Conservation (phyloP, 1,139 yeast species). For the Saccharomyces hybrid region DNA sequence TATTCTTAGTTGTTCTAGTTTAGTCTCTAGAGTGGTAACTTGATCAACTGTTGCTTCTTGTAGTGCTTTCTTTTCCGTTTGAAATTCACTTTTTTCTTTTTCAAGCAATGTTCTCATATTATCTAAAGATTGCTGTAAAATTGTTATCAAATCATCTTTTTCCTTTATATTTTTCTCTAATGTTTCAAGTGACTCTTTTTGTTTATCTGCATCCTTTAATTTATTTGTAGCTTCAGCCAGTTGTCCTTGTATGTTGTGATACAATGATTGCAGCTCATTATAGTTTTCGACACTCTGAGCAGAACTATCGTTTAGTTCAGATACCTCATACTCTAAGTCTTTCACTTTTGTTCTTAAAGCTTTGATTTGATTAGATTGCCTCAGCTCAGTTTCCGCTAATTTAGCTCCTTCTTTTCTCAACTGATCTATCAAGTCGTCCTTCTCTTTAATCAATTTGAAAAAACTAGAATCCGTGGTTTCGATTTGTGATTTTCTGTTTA, state of each 20-base stretch:
- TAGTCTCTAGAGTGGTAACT: slow-evolving; percentile 33
- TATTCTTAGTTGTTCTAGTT: slow-evolving; percentile 38
- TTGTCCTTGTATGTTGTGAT: slow-evolving; percentile 29
- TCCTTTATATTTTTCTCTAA: slow-evolving; percentile 27
- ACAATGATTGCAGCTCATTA: slow-evolving; percentile 24
- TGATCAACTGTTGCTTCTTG: slow-evolving; percentile 22
- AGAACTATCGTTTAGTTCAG: not conserved
- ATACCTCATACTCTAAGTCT: slow-evolving; percentile 27
- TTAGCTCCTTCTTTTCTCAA: slow-evolving; percentile 73
- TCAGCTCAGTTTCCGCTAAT: slow-evolving; percentile 66
- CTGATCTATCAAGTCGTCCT: slow-evolving; percentile 35
- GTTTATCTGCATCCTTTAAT: slow-evolving; percentile 5
- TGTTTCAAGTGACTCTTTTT: slow-evolving; percentile 1
- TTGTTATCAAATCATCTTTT: slow-evolving; percentile 33
- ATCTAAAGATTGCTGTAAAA: slow-evolving; percentile 27
- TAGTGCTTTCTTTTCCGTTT: slow-evolving; percentile 21
- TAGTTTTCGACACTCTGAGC: slow-evolving; percentile 42
- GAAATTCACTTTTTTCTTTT: slow-evolving; percentile 20
- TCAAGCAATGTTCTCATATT: slow-evolving; percentile 21
- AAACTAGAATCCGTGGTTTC: slow-evolving; percentile 12
- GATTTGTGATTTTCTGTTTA: slow-evolving; percentile 2
- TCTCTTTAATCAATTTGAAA: slow-evolving; percentile 21
- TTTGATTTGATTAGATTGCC: slow-evolving; percentile 59
- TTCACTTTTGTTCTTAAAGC: slow-evolving; percentile 40
- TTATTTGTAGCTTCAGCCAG: slow-evolving; percentile 30